phyloP scores from a whole-genome alignment of 1,284 basidiomycete genomes.

The Stereum hirsutum region DNA sequence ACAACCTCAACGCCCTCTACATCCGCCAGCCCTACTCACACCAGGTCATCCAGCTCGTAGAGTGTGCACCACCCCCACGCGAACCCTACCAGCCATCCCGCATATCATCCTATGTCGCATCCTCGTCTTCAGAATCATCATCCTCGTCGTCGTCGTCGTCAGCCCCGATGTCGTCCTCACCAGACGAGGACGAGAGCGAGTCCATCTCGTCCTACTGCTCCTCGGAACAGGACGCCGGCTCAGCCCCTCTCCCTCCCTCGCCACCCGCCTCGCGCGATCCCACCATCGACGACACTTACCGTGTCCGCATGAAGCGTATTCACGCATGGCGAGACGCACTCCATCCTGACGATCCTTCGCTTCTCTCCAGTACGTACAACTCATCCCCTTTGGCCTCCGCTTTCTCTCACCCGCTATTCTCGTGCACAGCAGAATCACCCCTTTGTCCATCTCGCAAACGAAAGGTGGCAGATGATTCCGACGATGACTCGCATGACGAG shows the following conservation, averaged over 20 bases:
- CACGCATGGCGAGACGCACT: slow-evolving; percentile 41
- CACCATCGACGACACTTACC: slow-evolving; percentile 41
- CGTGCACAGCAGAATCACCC: too few species aligned
- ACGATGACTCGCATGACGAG: background rate
- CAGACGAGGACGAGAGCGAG: slow-evolving; percentile 24
- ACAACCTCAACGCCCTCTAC: slow-evolving; percentile 35
- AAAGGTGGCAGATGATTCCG: background rate
- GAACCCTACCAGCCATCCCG: slow-evolving; percentile 25
- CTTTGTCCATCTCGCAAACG: slow-evolving; percentile 4
- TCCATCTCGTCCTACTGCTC: slow-evolving; percentile 58
- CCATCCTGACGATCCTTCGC: slow-evolving; percentile 18
- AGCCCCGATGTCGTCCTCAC: slow-evolving; percentile 26
- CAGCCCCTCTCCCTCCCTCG: slow-evolving; percentile 7
- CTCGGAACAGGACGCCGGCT: slow-evolving; percentile 24
- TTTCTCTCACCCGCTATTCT: slow-evolving; percentile 5
- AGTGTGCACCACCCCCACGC: slow-evolving; percentile 45
- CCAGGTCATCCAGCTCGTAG: slow-evolving; percentile 67
- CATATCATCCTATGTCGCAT: slow-evolving; percentile 25
- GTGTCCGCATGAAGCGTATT: slow-evolving; percentile 40
- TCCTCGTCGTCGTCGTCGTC: slow-evolving; percentile 27
- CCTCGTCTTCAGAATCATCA: slow-evolving; percentile 25
- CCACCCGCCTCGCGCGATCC: slow-evolving; percentile 19
- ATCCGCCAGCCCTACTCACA: slow-evolving; percentile 42
- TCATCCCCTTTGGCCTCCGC: background rate
- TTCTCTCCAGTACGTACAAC: slow-evolving; percentile 44